Conservation (phyloP, 2,329 filamentous ascomycete species). For the Ceratocystis variospora region DNA sequence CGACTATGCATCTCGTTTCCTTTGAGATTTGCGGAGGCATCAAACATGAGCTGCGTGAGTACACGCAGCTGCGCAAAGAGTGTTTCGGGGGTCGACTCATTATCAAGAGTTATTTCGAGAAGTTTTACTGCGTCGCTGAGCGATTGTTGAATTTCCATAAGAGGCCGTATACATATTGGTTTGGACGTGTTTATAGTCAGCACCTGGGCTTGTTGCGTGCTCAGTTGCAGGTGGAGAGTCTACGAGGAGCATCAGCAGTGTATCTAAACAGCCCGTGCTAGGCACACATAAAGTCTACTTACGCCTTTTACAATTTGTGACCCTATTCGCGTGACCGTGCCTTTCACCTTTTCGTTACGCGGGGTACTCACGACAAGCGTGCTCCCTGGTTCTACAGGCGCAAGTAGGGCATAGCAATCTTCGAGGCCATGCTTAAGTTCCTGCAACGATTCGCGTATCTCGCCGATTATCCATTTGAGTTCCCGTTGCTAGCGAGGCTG, state of each 20-base stretch:
- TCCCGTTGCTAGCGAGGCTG: conserved; percentile 34
- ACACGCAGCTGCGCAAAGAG: conserved; percentile 43
- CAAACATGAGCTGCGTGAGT: conserved; percentile 40
- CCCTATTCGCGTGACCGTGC: conserved; percentile 77
- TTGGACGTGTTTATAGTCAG: conserved; percentile 36
- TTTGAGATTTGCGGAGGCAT: conserved; percentile 41
- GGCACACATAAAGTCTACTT: conserved; percentile 27
- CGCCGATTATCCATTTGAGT: conserved; percentile 40
- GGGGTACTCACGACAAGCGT: conserved; percentile 82
- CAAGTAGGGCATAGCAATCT: conserved; percentile 77
- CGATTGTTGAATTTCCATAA: conserved; percentile 58
- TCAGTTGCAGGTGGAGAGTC: conserved; percentile 65
- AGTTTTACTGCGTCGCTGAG: conserved; percentile 76
- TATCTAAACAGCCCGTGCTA: background rate
- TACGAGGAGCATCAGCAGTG: conserved; percentile 25
- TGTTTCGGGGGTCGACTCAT: conserved; percentile 41
- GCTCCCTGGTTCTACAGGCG: conserved; percentile 69
- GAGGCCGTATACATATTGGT: conserved; percentile 49
- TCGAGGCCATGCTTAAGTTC: conserved; percentile 55
- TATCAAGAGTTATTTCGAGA: conserved; percentile 58
- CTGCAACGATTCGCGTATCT: conserved; percentile 36
- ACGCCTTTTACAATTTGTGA: conserved; percentile 86
- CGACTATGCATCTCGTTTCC: conserved; percentile 28
- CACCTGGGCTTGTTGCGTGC: conserved; percentile 45
- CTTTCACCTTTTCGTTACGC: conserved; percentile 81